Base-by-base conservation (phyloP, 2,329 filamentous ascomycete species). In the Orbilia oligospora region DNA sequence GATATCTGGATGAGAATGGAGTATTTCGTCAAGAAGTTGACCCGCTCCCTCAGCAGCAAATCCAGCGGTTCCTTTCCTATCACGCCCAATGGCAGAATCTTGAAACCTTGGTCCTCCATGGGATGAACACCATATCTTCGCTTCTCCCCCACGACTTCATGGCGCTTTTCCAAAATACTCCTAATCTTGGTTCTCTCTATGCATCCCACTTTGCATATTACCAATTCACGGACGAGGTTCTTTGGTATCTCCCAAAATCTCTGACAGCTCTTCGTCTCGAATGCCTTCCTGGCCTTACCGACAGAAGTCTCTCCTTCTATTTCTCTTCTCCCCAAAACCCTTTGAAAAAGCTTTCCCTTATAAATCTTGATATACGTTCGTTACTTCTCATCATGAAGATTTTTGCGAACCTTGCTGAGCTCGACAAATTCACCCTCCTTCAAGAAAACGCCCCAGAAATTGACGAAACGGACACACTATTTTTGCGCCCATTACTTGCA, bases 301-400 rank as follows among this genome's bases (percentile, higher is more conserved):
- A 79, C 36, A 64, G 49, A 49, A 73, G 73, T 48, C 44, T 79
- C 22, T 79, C 76, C 33, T 67, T 64, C 22, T 79, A 79, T 30
- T 73, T 79, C 18, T 79, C 76, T 8, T 73, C 70, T 6, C 76
- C 68, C 8, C 76, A 72, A 16, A 79, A 79, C 16, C 73, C 73
- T 41, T 66, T 79, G 24, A 53, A 72, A 51, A 79, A 73, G 20
- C 70, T 79, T 6, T 63, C 76, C 5, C 20, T 79, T 1, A 79
- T 79, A 46, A 79, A 72, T n/a, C 68, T 79, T 27, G 76, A 79
- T 27, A 79, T 79, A 14, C 69, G 61, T n/a, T 79, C 76, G 6
- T 69, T 79, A 6, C 69, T 79, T n/a, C 68, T 79, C 5, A 70
- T 79, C 9, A 73, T 79, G 33, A 79, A 79, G 48, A 73, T 79